phyloP scores from a whole-genome alignment of 2,329 filamentous ascomycete species.

The Conoideocrella luteorostrata region DNA sequence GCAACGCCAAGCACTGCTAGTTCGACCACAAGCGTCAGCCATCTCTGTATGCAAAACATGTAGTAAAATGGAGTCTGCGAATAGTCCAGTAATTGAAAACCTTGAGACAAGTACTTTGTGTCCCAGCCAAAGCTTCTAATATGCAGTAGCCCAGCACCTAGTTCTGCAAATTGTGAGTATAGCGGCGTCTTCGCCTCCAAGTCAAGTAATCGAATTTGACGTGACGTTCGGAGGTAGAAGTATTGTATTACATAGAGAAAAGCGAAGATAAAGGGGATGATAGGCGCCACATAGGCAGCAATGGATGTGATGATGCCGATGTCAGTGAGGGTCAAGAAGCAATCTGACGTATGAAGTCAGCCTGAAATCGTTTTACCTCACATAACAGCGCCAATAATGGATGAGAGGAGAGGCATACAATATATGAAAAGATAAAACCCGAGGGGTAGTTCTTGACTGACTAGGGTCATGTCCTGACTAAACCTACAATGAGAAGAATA shows the following conservation, averaged over 20 bases:
- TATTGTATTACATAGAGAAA: constrained; percentile 19
- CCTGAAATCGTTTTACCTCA: not conserved
- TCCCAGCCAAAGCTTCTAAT: constrained; percentile 29
- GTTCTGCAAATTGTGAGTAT: constrained; percentile 21
- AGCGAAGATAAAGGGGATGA: constrained; percentile 37
- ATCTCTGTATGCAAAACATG: constrained; percentile 42
- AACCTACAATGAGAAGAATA: constrained; percentile 5
- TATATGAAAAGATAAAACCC: constrained; percentile 3
- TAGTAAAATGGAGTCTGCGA: constrained; percentile 30
- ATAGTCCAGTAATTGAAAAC: constrained; percentile 23
- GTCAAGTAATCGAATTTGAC: constrained; percentile 22
- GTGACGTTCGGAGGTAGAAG: constrained; percentile 23
- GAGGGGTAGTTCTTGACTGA: constrained; percentile 8
- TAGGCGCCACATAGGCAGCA: constrained; percentile 37
- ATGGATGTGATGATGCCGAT: constrained; percentile 31
- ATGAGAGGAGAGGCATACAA: no score
- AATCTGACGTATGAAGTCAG: not conserved
- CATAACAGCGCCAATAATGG: no score
- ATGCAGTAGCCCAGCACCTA: constrained; percentile 14
- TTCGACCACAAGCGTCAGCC: constrained; percentile 42
- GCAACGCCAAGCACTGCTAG: constrained; percentile 38
- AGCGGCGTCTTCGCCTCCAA: constrained; percentile 22
- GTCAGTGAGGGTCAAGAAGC: not conserved
- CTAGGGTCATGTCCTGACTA: constrained; percentile 12
- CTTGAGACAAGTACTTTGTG: constrained; percentile 11